Base-by-base conservation (phyloP, 306 rosid genomes). In the Trichosanthes cucumerina region DNA sequence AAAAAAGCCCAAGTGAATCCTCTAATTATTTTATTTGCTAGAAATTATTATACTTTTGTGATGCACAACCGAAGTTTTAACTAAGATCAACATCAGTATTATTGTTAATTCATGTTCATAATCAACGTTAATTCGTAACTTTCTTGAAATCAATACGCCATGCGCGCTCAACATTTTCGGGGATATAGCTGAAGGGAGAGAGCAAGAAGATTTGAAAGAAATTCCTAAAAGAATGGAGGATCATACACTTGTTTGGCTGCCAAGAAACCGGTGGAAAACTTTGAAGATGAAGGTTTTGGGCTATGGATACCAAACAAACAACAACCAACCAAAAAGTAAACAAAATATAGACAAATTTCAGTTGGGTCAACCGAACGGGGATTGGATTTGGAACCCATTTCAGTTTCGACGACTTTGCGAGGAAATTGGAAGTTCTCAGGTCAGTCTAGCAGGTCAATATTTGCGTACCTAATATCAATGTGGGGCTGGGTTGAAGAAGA, bases 381-480 rank as follows among this genome's bases (percentile, higher is more conserved):
- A 23, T 72, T 46, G 43, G 5, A 7, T 72, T 72, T 49, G 2
- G 21, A 72, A 49, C 58, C 77, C 23, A 49, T 72, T 72, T 49
- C 43, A 72, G 77, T 72, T 72, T 72, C 41, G 43, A 72, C 41
- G 77, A 26, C 77, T 74, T 49, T 0, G 63, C 60, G 41, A 28
- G 19, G 47, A 74, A 74, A 50, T 74, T 74, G 46, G 28, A 74
- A 50, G 44, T 16, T 50, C 78, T 33, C 78, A 74, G 76, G 57
- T 71, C 58, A 70, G 33, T 66, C 4, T 64, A 64, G 46, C 46
- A 34, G 28, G 49, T 68, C 75, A 68, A 41, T 38, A 0, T 71
- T 71, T 7, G 21, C 44, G 11, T 70, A 43, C 76, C 76, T 38
- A 68, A 11, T 4, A 0, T 21, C 10, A 26, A 70, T 23, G 38